Evolutionary conservation across 257 asterid species (phyloP), one percentile per base, ranked within the genome.

Genomic region (Knoxia roxburghii): DNA sequence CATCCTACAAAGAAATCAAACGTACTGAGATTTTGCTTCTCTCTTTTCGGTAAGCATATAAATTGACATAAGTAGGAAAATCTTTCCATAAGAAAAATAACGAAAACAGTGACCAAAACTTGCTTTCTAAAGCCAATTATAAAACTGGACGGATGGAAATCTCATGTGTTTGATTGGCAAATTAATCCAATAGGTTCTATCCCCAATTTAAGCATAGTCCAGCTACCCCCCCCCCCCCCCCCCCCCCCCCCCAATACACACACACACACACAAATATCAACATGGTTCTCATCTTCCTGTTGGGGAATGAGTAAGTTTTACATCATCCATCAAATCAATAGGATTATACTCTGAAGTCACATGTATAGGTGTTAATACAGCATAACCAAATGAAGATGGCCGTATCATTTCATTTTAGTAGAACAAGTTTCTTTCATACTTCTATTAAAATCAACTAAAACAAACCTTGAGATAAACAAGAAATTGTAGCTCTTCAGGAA

Each of bases 401-500:
- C 29, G 12, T 29, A 29, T 7, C 17, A 21, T 52, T 8, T 2
- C 26, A 29, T 17, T 7, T 24, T 15, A 29, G 33, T 51, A 13
- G 56, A 39, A 23, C 11, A 0, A n/a, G n/a, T 2, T 61, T 11
- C 37, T 41, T 23, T 18, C 56, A 48, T 64, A 20, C 26, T 20
- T 3, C 7, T 18, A 27, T 30, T 48, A 37, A 9, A 37, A 37
- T 37, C 41, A 3, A 37, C 41, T 37, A 37, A 79, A 77, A 63
- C 68, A 51, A 61, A 89, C 97, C 96, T 87, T 87, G 11, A 90
- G 97, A 79, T 88, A 90, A n/a, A 55, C 40, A 27, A 94, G 96
- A 81, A 90, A 94, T 72, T 79, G 79, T 24, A 84, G 70, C 79
- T 94, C 99, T 73, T 94, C 97, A 0, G 99, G 99, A 73, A 88